Percentiles rank a stretch among this genome's conserved stretches.
Evolutionary conservation across 163 green algal genomes (phyloP).

Genomic region (Chlorella variabilis): DNA sequence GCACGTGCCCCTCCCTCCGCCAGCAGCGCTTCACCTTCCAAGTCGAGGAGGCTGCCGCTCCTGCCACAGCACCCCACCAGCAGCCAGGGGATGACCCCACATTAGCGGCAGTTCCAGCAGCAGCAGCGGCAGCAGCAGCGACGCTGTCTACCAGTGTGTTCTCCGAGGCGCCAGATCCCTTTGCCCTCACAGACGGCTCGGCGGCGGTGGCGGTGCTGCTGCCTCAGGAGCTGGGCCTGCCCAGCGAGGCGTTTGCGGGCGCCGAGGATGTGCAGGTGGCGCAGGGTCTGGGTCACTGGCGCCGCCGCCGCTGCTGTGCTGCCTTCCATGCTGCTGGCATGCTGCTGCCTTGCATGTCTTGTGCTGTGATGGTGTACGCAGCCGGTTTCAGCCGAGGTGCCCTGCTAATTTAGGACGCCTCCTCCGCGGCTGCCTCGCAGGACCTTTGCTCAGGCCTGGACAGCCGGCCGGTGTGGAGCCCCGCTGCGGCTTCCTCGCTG

Average conservation of each 20-base stretch:
- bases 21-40: constrained; percentile 35
- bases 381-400: no score
- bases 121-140: neutral
- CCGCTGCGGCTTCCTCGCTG: neutral
- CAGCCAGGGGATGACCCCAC: neutral
- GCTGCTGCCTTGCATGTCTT: neutral
- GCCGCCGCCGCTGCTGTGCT: neutral
- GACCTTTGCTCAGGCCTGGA: constrained; percentile 24
- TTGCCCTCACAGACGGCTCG: constrained; percentile 6
- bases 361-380: neutral
- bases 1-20: constrained; percentile 20
- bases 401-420: no score
- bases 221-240: constrained; percentile 1
- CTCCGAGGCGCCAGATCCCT: constrained; percentile 17
- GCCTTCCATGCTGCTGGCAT: neutral
- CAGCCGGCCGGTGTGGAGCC: constrained; percentile 31
- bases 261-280: constrained; percentile 9
- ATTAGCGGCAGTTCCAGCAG: neutral
- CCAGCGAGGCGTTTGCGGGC: constrained; percentile 15
- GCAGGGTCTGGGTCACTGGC: no score
- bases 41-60: neutral
- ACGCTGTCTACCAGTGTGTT: constrained; percentile 12
- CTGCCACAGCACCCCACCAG: neutral
- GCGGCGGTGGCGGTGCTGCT: constrained; percentile 19
- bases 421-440: neutral